Conservation (phyloP, 2,329 filamentous ascomycete species). For the Pseudogymnoascus sp. region DNA sequence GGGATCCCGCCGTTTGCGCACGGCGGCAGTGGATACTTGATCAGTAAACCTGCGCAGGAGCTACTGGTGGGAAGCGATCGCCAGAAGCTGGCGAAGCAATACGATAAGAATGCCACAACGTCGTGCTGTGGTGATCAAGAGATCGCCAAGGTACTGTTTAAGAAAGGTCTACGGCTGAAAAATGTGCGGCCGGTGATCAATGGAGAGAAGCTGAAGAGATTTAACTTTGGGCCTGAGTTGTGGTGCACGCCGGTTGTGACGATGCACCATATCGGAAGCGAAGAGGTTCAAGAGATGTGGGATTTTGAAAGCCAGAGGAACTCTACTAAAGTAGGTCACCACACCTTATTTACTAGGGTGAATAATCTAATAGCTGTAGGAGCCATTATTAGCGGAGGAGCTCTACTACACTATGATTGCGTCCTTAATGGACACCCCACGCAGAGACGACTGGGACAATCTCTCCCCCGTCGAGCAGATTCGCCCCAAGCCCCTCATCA, state of each 20-base stretch:
- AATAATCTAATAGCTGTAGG: slow-evolving; percentile 31
- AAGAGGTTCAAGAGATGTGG: slow-evolving; percentile 46
- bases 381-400: slow-evolving; percentile 40
- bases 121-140: slow-evolving; percentile 48
- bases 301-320: slow-evolving; percentile 40
- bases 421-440: slow-evolving; percentile 33
- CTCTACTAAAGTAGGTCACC: slow-evolving; percentile 14
- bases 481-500: slow-evolving; percentile 36
- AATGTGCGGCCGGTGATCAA: slow-evolving; percentile 47
- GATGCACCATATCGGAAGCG: slow-evolving; percentile 48
- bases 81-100: slow-evolving; percentile 24
- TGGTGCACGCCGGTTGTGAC: slow-evolving; percentile 53
- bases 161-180: slow-evolving; percentile 37
- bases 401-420: slow-evolving; percentile 43
- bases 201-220: slow-evolving; percentile 45
- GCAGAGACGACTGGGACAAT: slow-evolving; percentile 47
- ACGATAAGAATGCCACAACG: slow-evolving; percentile 34
- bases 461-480: slow-evolving; percentile 42
- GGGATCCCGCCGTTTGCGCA: slow-evolving; percentile 14
- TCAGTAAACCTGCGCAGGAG: not conserved
- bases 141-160: slow-evolving; percentile 40
- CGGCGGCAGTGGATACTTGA: slow-evolving; percentile 15
- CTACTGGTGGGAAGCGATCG: not conserved
- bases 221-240: slow-evolving; percentile 36
- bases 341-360: not conserved